Evolutionary conservation across 2,329 filamentous ascomycete species (phyloP), one percentile per base, ranked within the genome.

Genomic region (Colletotrichum caudatum): DNA sequence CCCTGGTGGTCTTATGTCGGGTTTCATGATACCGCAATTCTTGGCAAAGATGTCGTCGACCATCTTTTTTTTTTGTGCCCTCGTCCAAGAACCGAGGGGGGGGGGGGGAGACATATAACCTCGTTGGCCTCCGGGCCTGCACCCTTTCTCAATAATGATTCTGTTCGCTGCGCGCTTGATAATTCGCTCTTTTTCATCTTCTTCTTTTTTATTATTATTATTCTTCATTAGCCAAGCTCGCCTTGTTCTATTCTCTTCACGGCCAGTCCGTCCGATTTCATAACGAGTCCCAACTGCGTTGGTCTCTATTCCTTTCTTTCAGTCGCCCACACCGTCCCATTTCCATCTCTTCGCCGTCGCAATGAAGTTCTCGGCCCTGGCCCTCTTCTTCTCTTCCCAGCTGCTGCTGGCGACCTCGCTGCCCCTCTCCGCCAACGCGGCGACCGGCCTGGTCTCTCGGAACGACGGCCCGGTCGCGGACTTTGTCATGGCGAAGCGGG

Each of bases 21-120:
- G 69, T 71, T 71, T 69, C 69, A 71, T 71, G 69, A 64, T 64
- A 46, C 58, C 46, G 59, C 41, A 48, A 11, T 9, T 4, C 69
- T 69, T 69, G 69, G 65, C 69, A 12, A 48, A 23, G 23, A 29
- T 29, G 14, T 53, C 14, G 26, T 6, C 41, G 26, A 53, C n/a
- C 44, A 29, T 29, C 29, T 29, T 0, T 2, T 29, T 29, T 29
- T 46, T n/a, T n/a, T n/a, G n/a, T n/a, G 9, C 9, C 46, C 46
- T 48, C 46, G 46, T 46, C 46, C 12, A 48, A 12, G 18, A 39
- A 29, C 29, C 14, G 14, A 46, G 7, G 44, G n/a, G 18, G 8
- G 29, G 29, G 29, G 29, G 5, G 29, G 41, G 60, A 14, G 20
- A 1, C 68, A 67, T 71, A 67, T 67, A 71, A 62, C 29, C 20